phyloP scores from a whole-genome alignment of 1,284 basidiomycete genomes.

The Anthracocystis setariae region DNA sequence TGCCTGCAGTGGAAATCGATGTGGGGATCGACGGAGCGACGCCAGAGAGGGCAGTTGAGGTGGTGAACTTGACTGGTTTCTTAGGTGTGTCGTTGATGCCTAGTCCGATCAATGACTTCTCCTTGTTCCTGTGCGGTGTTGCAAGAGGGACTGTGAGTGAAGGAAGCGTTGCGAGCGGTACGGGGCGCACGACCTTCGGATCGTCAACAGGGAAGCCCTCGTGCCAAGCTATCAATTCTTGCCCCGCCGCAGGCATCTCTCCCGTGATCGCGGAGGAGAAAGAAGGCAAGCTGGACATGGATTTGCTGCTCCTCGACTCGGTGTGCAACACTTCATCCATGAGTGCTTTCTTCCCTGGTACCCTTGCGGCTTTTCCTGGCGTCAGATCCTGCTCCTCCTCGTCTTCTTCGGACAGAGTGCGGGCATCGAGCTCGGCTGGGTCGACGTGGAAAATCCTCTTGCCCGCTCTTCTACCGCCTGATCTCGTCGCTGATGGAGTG shows the following conservation, averaged over 20 bases:
- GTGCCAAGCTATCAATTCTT: slow-evolving; percentile 31
- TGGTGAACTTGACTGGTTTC: slow-evolving; percentile 22
- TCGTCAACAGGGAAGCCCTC: slow-evolving; percentile 38
- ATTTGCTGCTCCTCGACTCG: slow-evolving; percentile 14
- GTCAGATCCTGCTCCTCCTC: slow-evolving; percentile 12
- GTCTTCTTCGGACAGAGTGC: slow-evolving; percentile 21
- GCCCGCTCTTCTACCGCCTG: slow-evolving; percentile 27
- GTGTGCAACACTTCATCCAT: slow-evolving; percentile 34
- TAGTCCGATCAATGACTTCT: slow-evolving; percentile 3
- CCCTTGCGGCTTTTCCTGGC: background rate
- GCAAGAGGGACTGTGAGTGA: slow-evolving; percentile 17
- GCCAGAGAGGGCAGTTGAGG: background rate
- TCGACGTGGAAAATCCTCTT: slow-evolving; percentile 44
- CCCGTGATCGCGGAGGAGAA: background rate
- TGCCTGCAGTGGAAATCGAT: slow-evolving; percentile 8
- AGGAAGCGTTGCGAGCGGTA: slow-evolving; percentile 35
- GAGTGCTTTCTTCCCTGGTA: slow-evolving; percentile 19
- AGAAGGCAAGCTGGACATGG: slow-evolving; percentile 15
- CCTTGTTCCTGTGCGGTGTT: slow-evolving; percentile 32
- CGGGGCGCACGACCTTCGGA: slow-evolving; percentile 19
- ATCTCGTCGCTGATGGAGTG: slow-evolving; percentile 41
- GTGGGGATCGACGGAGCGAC: background rate
- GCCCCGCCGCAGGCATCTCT: slow-evolving; percentile 22
- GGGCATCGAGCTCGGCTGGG: slow-evolving; percentile 25
- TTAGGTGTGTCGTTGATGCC: slow-evolving; percentile 8